Evolutionary conservation across 2,329 filamentous ascomycete genomes (phyloP), one percentile per base, ranked within the genome.

Genomic region (Diaporthe helianthi): DNA sequence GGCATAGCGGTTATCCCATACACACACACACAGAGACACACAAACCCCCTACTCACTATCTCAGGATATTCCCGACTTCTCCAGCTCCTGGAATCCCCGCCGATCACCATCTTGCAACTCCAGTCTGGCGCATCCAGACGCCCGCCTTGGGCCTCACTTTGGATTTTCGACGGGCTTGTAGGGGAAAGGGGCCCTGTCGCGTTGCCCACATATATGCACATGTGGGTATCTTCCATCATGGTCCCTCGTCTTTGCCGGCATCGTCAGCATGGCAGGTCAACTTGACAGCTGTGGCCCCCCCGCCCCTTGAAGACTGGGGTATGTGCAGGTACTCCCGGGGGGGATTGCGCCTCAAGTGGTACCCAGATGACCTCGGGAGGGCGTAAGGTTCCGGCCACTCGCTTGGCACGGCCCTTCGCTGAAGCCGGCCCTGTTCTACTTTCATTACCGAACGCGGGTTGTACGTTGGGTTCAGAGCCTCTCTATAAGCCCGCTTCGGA

Each of bases 41-140:
- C n/a, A n/a, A n/a, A 17, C n/a, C 44, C 58, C 44, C 44, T 24
- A 29, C 44, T 41, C 44, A 8, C n/a, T 12, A 63, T 63, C 58
- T 49, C n/a, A 61, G 44, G 51, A 49, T 24, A 36, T 36, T 24
- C 58, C 58, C 29, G 44, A 63, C 58, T 63, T 26, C 10, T 12
- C 4, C 58, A 36, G 44, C 58, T 49, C 44, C 29, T 24, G n/a
- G 8, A 63, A 29, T 36, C 44, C 44, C 29, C 29, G 58, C n/a
- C 41, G 58, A 63, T 63, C 58, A 49, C 58, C 44, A 63, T 63
- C 58, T 63, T 29, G 44, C 58, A 63, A 47, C 44, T 49, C 41
- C 13, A 3, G 13, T 24, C 58, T 49, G 31, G 58, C 58, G 41
- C 8, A 49, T 61, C 58, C 41, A 7, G 41, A 29, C 17, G 36